These are phyloP conservation scores for Hagleromyces aurorensis DNA, from an alignment of 805 yeast species.

Conservation along the genomic window DNA sequence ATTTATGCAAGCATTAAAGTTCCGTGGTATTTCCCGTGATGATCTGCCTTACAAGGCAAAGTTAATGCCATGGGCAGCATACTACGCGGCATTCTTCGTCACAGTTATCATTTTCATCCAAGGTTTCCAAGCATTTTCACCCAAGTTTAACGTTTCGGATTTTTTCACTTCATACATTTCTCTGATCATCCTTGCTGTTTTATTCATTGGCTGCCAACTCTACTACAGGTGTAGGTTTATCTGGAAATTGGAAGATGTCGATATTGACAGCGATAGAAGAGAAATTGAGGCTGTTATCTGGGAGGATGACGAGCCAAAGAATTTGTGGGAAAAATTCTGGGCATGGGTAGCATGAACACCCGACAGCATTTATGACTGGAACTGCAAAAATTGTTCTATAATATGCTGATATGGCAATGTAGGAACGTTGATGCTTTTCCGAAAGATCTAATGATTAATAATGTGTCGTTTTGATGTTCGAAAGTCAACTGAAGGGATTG, in stretches of 20 bases:
- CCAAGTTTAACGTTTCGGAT: conserved; percentile 39
- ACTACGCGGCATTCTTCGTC: conserved; percentile 50
- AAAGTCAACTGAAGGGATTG: too few relatives aligned
- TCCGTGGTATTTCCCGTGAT: conserved; percentile 58
- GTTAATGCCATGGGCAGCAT: conserved; percentile 62
- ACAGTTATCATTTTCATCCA: conserved; percentile 56
- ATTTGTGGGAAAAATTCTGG: conserved; percentile 52
- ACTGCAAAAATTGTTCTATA: too few relatives aligned
- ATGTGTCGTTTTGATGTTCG: too few relatives aligned
- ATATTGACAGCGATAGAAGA: conserved; percentile 60
- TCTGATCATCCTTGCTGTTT: conserved; percentile 46
- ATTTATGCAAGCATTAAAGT: conserved; percentile 57
- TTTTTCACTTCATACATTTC: conserved; percentile 72
- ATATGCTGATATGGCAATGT: too few relatives aligned
- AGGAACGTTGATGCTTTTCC: too few relatives aligned
- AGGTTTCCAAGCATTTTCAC: conserved; percentile 60
- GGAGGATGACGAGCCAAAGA: conserved; percentile 45
- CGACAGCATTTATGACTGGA: too few relatives aligned
- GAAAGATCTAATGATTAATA: too few relatives aligned
- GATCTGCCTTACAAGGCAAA: conserved; percentile 66
- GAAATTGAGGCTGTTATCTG: conserved; percentile 52
- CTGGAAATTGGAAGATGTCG: conserved; percentile 50
- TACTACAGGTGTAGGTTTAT: conserved; percentile 42
- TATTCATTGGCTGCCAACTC: conserved; percentile 50
- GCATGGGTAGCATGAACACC: conserved; percentile 30